phyloP scores from a whole-genome alignment of 2,329 filamentous ascomycete species.

The Alternaria infectoria region DNA sequence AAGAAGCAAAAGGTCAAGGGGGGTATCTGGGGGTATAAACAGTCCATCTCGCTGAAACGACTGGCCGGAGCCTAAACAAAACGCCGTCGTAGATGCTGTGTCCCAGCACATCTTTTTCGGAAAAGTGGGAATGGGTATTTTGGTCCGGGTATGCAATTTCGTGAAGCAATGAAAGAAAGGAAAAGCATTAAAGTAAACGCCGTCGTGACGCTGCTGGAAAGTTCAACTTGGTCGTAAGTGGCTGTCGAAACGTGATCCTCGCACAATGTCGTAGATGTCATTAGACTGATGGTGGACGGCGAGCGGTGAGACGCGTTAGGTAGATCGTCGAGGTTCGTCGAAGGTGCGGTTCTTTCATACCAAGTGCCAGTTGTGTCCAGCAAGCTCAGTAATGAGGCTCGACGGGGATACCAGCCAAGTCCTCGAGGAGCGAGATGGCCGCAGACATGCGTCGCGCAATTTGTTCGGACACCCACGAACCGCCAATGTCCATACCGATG shows the following conservation, averaged over 20 bases:
- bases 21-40: slow-evolving; percentile 5
- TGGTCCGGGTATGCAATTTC: not conserved
- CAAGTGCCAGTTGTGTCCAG: not conserved
- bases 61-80: not conserved
- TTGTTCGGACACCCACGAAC: slow-evolving; percentile 15
- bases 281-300: not conserved
- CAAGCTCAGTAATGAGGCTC: slow-evolving; percentile 17
- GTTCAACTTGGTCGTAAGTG: not conserved
- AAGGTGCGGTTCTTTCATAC: not conserved
- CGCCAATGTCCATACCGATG: slow-evolving; percentile 24
- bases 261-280: not conserved
- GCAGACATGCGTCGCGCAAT: slow-evolving; percentile 14
- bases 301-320: not conserved
- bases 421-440: slow-evolving; percentile 16
- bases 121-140: not conserved
- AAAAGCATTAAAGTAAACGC: not conserved
- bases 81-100: slow-evolving; percentile 1
- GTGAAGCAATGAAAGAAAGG: not conserved
- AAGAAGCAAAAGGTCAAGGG: not conserved
- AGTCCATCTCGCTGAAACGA: not conserved
- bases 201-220: not conserved
- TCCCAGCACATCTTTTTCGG: not conserved
- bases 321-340: not conserved
- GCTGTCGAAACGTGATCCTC: not conserved
- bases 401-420: slow-evolving; percentile 16